Evolutionary conservation across 805 yeast species (phyloP).

Genomic region (Candida pseudofarinosa): DNA sequence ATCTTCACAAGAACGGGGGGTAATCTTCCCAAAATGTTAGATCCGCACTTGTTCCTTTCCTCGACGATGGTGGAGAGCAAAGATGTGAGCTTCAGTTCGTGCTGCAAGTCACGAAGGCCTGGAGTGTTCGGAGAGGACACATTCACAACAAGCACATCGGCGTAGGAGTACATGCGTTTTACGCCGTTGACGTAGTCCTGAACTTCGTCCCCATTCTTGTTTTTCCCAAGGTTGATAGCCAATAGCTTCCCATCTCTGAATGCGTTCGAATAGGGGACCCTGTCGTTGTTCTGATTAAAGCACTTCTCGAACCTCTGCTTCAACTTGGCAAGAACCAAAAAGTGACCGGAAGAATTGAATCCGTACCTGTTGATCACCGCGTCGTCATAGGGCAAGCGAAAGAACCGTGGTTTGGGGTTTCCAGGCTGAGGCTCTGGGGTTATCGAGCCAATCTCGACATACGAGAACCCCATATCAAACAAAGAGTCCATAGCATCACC

Average conservation of each 20-base stretch:
- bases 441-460: constrained; percentile 89
- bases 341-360: constrained; percentile 88
- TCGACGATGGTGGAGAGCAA: constrained; percentile 62
- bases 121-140: constrained; percentile 97
- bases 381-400: constrained; percentile 76
- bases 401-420: constrained; percentile 89
- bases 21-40: constrained; percentile 38
- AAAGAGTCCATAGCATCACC: constrained; percentile 87
- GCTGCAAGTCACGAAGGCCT: constrained; percentile 84
- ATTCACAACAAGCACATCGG: constrained; percentile 86
- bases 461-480: constrained; percentile 75
- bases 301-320: constrained; percentile 55
- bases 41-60: constrained; percentile 49
- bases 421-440: constrained; percentile 95
- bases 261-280: constrained; percentile 38
- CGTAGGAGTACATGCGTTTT: constrained; percentile 70
- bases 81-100: constrained; percentile 64
- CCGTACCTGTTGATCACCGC: constrained; percentile 96
- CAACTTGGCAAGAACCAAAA: constrained; percentile 63
- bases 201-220: constrained; percentile 87
- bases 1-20: constrained; percentile 89
- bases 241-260: constrained; percentile 62
- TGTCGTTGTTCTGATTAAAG: constrained; percentile 9
- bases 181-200: constrained; percentile 85
- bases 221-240: constrained; percentile 87